phyloP scores from a whole-genome alignment of 2,329 filamentous ascomycete genomes.

The Davidsoniella eucalypti region DNA sequence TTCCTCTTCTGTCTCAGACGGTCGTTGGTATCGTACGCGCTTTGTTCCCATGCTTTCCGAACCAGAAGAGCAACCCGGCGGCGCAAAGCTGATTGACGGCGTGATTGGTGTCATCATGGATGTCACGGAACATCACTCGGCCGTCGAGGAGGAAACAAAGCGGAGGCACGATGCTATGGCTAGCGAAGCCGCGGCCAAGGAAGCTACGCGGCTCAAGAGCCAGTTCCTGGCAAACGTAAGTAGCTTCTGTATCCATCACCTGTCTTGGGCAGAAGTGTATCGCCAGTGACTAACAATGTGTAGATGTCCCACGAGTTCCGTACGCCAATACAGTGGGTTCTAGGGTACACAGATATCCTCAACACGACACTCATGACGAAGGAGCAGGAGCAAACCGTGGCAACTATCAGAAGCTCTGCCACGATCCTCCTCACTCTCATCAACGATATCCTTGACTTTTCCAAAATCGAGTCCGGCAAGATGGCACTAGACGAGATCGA shows the following conservation, averaged over 20 bases:
- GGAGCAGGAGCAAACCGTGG: conserved; percentile 60
- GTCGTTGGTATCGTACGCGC: conserved; percentile 54
- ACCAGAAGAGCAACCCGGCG: too few species aligned
- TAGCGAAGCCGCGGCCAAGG: conserved; percentile 63
- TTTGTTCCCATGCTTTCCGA: conserved; percentile 49
- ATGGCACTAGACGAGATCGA: conserved; percentile 68
- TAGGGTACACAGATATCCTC: conserved; percentile 64
- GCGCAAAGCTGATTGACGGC: conserved; percentile 40
- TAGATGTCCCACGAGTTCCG: conserved; percentile 69
- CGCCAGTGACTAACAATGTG: conserved; percentile 7
- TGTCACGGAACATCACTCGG: conserved; percentile 53
- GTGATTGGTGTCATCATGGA: conserved; percentile 70
- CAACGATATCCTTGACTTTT: conserved; percentile 83
- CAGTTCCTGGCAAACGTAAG: conserved; percentile 55
- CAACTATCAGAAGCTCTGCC: conserved; percentile 63
- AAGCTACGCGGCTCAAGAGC: conserved; percentile 64
- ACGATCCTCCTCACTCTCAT: conserved; percentile 75
- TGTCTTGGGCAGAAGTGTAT: background rate
- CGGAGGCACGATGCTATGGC: conserved; percentile 56
- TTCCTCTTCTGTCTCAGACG: conserved; percentile 22
- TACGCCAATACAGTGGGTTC: conserved; percentile 63
- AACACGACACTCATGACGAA: conserved; percentile 48
- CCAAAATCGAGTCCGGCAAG: conserved; percentile 65
- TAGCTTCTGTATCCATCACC: background rate
- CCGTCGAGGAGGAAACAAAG: conserved; percentile 45